phyloP scores from a whole-genome alignment of 306 rosid genomes.

The Castanospermum australe region DNA sequence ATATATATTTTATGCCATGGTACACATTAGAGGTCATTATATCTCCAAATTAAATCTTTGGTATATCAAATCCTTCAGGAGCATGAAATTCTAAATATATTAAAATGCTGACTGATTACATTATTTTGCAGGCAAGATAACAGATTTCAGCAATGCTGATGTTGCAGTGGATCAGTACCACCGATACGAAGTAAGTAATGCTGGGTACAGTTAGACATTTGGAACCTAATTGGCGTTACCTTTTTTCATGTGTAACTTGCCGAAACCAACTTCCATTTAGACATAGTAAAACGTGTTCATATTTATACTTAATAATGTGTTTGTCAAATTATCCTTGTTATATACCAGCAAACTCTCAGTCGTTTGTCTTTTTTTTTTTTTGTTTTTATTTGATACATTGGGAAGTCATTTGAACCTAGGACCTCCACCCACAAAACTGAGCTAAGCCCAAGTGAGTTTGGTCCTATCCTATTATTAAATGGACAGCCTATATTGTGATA shows the following conservation, averaged over 20 bases:
- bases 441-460: neutral
- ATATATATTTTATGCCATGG: neutral
- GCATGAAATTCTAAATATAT: neutral
- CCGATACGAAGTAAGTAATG: constrained; percentile 54
- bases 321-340: neutral
- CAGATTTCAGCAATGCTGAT: constrained; percentile 80
- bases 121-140: constrained; percentile 56
- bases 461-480: neutral
- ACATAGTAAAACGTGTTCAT: neutral
- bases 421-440: too few species aligned
- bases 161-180: constrained; percentile 86
- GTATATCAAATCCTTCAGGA: neutral
- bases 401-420: too few species aligned
- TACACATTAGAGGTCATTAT: neutral
- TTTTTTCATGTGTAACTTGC: neutral
- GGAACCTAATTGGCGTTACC: neutral
- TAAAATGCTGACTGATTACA: constrained; percentile 8
- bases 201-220: neutral
- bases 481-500: neutral
- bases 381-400: too few species aligned
- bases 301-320: neutral
- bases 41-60: neutral
- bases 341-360: neutral
- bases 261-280: neutral
- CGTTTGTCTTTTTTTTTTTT: neutral